Evolutionary conservation across 2,329 filamentous ascomycete genomes (phyloP), one percentile per base, ranked within the genome.

Genomic region (Paracoccidioides brasiliensis): DNA sequence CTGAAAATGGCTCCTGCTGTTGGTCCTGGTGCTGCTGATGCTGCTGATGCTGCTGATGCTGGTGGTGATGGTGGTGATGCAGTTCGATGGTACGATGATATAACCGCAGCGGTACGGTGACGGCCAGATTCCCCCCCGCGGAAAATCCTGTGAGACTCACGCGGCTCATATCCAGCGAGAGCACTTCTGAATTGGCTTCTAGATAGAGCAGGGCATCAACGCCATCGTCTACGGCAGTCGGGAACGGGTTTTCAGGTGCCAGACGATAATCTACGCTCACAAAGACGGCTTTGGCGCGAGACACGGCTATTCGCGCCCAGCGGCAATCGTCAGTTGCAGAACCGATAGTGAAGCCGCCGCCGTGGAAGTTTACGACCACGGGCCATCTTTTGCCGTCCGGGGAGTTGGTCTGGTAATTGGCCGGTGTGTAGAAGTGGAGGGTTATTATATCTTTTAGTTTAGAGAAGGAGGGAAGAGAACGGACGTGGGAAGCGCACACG

Each of bases 311-410:
- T 30, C 72, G 72, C 44, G 78, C 77, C 81, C 81, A 84, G 56
- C 80, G 74, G 46, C 76, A 75, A 67, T 85, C 81, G 63, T 85
- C 82, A 14, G 76, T 78, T 6, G 80, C 75, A 4, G 72, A 74
- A 4, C 81, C 81, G 5, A 84, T 66, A 0, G 78, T 80, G 65
- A 84, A 84, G 1, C 81, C 81, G 45, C 81, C 81, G 14, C 81
- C 81, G 59, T 84, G 81, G 61, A 83, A 83, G 63, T 83, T 83
- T 61, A 84, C 76, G 2, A 82, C 74, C 3, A 81, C 77, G 0
- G 81, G 80, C 55, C 78, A 81, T 33, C 69, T 71, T 62, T 73
- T 70, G 54, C 68, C 70, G 58, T 72, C 64, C 64, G 63, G 64
- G 22, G 62, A 63, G 37, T 62, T 62, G 12, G 61, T 54, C 32